Conservation (phyloP, 768 basidiomycete genomes). For the Rhodotorula toruloides region DNA sequence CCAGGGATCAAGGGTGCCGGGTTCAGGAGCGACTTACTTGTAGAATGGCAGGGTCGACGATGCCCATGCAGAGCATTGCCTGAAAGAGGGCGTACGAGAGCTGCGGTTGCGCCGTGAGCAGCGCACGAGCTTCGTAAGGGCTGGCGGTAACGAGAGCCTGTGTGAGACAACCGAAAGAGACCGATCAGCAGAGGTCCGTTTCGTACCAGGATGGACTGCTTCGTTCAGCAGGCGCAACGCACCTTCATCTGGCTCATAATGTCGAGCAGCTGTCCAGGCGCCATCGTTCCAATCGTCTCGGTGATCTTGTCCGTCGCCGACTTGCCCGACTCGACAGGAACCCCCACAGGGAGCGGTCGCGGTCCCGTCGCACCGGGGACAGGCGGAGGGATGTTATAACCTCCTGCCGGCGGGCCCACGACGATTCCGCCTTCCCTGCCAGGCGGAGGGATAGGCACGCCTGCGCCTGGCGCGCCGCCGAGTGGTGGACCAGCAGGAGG, state of each 20-base stretch:
- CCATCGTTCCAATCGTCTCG: slow-evolving; percentile 74
- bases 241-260: slow-evolving; percentile 99
- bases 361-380: slow-evolving; percentile 29
- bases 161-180: not conserved
- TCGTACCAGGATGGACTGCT: not conserved
- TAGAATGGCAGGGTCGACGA: slow-evolving; percentile 80
- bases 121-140: slow-evolving; percentile 76
- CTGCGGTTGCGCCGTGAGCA: slow-evolving; percentile 81
- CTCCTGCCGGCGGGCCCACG: not conserved
- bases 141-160: slow-evolving; percentile 88
- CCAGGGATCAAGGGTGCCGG: slow-evolving; percentile 28
- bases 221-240: slow-evolving; percentile 41
- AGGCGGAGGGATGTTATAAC: slow-evolving; percentile 9
- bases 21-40: slow-evolving; percentile 53
- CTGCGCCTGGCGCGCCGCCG: slow-evolving; percentile 6
- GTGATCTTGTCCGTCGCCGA: slow-evolving; percentile 76
- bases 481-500: slow-evolving; percentile 1
- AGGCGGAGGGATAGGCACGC: not conserved
- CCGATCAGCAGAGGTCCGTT: not conserved
- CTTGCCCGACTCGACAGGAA: slow-evolving; percentile 64
- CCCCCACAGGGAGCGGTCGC: slow-evolving; percentile 66
- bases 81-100: slow-evolving; percentile 95
- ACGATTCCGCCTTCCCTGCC: not conserved
- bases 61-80: slow-evolving; percentile 83
- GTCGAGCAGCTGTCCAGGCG: slow-evolving; percentile 79